These are phyloP conservation scores for Byssochlamys sp. DNA, from an alignment of 2,329 filamentous ascomycete species.

Conservation along the genomic window DNA sequence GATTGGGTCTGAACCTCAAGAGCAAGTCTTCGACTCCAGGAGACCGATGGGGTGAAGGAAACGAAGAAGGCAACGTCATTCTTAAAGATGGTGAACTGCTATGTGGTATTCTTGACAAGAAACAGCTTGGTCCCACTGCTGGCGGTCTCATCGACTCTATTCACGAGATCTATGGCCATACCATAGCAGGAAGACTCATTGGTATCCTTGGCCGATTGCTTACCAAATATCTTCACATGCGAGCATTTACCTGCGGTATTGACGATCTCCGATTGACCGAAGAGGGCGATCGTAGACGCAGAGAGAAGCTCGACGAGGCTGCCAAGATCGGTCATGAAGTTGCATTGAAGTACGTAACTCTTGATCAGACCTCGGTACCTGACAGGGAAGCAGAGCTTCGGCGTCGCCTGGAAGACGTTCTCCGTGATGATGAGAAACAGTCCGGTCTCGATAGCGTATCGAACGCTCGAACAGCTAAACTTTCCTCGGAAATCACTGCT, in stretches of 20 bases:
- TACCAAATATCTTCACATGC: slow-evolving; percentile 82
- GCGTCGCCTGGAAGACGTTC: slow-evolving; percentile 72
- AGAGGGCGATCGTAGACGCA: slow-evolving; percentile 63
- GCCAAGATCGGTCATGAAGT: slow-evolving; percentile 64
- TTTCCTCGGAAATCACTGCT: slow-evolving; percentile 70
- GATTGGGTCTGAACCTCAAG: slow-evolving; percentile 66
- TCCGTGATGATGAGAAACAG: slow-evolving; percentile 85
- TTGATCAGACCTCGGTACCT: slow-evolving; percentile 56
- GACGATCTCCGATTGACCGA: slow-evolving; percentile 82
- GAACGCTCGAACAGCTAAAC: slow-evolving; percentile 57
- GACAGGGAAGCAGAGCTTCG: slow-evolving; percentile 61
- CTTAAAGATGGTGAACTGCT: slow-evolving; percentile 82
- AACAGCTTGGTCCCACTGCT: slow-evolving; percentile 77
- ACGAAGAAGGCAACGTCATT: slow-evolving; percentile 70
- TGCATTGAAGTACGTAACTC: slow-evolving; percentile 77
- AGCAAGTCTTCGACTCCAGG: slow-evolving; percentile 69
- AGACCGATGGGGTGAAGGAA: slow-evolving; percentile 62
- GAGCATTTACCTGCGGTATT: slow-evolving; percentile 93
- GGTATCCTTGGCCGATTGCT: slow-evolving; percentile 81
- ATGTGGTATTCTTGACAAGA: slow-evolving; percentile 87
- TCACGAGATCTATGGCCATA: slow-evolving; percentile 86
- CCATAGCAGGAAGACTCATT: slow-evolving; percentile 73
- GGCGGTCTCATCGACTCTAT: slow-evolving; percentile 85
- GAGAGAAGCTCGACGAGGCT: slow-evolving; percentile 58
- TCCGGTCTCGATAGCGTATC: slow-evolving; percentile 80